Evolutionary conservation across 2,329 filamentous ascomycete species (phyloP).

Genomic region (Alternaria consortialis): DNA sequence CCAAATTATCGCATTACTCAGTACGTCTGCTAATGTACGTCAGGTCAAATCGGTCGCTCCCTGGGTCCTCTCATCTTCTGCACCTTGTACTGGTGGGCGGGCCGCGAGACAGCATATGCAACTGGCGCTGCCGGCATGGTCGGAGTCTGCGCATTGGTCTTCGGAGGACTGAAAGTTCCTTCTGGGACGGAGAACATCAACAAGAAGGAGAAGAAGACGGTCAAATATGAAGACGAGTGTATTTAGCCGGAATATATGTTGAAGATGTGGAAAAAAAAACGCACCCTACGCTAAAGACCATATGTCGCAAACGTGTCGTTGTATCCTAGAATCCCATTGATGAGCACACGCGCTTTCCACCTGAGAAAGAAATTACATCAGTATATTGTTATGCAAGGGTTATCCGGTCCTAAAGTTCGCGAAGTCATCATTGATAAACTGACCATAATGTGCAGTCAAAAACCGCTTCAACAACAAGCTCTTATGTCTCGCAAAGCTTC

Average conservation of each 20-base stretch:
- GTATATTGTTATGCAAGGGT: not conserved
- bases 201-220: conserved; percentile 33
- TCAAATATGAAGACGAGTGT: not conserved
- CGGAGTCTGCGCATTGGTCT: conserved; percentile 74
- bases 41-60: conserved; percentile 87
- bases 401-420: not conserved
- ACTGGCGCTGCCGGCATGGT: conserved; percentile 83
- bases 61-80: conserved; percentile 91
- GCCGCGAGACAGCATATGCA: conserved; percentile 82
- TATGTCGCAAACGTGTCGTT: not conserved
- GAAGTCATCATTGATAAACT: not conserved
- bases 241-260: not conserved
- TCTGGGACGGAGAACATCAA: conserved; percentile 47
- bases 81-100: conserved; percentile 98
- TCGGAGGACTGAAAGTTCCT: conserved; percentile 75
- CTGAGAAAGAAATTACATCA: not conserved
- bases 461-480: not conserved
- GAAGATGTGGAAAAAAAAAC: not conserved
- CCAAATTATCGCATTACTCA: not conserved
- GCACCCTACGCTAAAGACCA: not conserved
- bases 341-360: not conserved
- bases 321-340: not conserved
- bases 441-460: not conserved
- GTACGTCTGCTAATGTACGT: conserved; percentile 22
- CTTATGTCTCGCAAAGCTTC: not conserved